A percentile compares a stretch with the other conserved stretches of the same genome.
Conservation (phyloP, 2,329 filamentous ascomycete species). For the Aureobasidium sp. region DNA sequence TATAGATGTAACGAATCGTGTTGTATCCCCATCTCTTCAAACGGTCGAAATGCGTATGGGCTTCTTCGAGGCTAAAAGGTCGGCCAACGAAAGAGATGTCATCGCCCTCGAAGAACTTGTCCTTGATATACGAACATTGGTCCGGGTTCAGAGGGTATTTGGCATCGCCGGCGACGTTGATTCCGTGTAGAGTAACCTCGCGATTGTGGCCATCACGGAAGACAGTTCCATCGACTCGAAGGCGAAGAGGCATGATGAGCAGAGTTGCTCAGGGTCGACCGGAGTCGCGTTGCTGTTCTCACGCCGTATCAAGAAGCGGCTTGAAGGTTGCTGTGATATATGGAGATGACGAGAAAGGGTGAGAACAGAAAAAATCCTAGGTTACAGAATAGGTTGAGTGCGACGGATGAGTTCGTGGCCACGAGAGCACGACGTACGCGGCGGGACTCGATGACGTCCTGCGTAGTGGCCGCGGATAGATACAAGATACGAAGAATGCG, state of each 20-base stretch:
- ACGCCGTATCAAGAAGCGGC: not conserved
- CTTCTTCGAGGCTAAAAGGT: conserved; percentile 76
- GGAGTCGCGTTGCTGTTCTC: not conserved
- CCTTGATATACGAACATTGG: conserved; percentile 66
- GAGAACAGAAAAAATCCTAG: not conserved
- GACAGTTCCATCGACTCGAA: conserved; percentile 75
- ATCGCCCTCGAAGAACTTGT: conserved; percentile 88
- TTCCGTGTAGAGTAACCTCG: conserved; percentile 81
- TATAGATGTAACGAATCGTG: conserved; percentile 92
- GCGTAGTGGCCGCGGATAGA: not conserved
- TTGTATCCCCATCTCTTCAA: conserved; percentile 90
- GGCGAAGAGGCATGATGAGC: conserved; percentile 62
- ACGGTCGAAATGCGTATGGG: conserved; percentile 76
- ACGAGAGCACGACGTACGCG: not conserved
- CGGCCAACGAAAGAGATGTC: conserved; percentile 79
- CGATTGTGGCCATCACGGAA: conserved; percentile 77
- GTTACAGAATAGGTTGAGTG: not conserved
- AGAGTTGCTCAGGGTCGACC: not conserved
- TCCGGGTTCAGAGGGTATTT: conserved; percentile 81
- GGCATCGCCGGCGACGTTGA: conserved; percentile 85
- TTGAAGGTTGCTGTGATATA: not conserved
- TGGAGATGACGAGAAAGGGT: not conserved
- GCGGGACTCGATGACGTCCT: not conserved
- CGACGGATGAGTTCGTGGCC: not conserved
- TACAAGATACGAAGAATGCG: not conserved